A percentile compares a stretch with the other conserved stretches of the same genome.
These are phyloP conservation scores for Paramecium sonneborni DNA, from an alignment of 73 alveolate genomes.

Conservation along the genomic window DNA sequence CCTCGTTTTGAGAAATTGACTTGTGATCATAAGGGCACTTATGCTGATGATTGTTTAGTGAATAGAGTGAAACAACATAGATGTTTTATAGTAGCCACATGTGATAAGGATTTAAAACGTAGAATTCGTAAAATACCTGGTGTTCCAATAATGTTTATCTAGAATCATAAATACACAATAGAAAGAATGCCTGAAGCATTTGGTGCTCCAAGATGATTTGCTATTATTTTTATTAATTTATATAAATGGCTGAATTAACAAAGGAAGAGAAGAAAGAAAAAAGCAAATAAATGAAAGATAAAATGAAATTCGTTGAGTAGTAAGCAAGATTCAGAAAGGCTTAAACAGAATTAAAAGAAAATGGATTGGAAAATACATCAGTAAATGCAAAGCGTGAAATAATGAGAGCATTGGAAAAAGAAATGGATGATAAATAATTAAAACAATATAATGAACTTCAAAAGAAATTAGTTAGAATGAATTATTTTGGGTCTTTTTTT, in stretches of 20 bases:
- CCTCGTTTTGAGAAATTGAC: constrained; percentile 95
- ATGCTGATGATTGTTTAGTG: constrained; percentile 99
- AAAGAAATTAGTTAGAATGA: neutral
- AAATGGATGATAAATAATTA: neutral
- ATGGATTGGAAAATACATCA: neutral
- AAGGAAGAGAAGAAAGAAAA: neutral
- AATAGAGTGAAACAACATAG: constrained; percentile 93
- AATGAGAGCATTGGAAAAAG: neutral
- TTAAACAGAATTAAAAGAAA: neutral
- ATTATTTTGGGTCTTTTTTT: neutral
- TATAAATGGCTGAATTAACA: neutral
- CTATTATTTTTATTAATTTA: neutral
- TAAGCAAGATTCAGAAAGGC: neutral
- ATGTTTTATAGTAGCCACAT: constrained; percentile 98
- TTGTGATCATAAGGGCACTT: constrained; percentile 99
- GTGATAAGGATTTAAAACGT: constrained; percentile 97
- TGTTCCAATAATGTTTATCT: constrained; percentile 98
- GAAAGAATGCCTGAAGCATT: constrained; percentile 95
- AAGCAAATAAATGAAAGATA: neutral
- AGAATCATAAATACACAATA: constrained; percentile 95
- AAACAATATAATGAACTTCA: neutral
- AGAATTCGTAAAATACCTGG: constrained; percentile 99
- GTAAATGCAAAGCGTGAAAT: neutral
- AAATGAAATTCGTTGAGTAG: neutral
- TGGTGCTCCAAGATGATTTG: constrained; percentile 77